A percentile compares a stretch with the other conserved stretches of the same genome.
phyloP scores from a whole-genome alignment of 768 basidiomycete genomes.

The Phanerochaete carnosa region DNA sequence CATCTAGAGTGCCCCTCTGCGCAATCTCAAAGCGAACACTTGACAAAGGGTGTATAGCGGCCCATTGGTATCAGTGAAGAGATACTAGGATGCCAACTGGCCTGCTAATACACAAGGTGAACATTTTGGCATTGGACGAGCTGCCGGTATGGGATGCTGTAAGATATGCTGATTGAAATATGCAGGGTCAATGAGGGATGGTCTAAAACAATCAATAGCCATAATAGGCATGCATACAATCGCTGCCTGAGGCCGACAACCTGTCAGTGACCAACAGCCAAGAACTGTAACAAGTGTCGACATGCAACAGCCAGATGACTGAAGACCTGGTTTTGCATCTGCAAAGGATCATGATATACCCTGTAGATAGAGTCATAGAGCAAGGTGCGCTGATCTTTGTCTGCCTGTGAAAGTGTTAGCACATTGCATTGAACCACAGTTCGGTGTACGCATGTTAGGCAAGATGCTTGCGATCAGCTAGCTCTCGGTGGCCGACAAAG shows the following conservation, averaged over 20 bases:
- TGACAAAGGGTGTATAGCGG: too few relatives aligned
- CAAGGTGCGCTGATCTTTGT: slow-evolving; percentile 80
- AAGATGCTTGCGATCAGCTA: slow-evolving; percentile 82
- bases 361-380: slow-evolving; percentile 84
- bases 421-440: background rate
- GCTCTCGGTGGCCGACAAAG: slow-evolving; percentile 81
- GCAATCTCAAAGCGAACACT: too few relatives aligned
- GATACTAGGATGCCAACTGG: background rate
- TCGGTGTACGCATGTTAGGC: slow-evolving; percentile 52
- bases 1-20: too few relatives aligned
- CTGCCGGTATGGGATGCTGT: slow-evolving; percentile 9
- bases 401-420: slow-evolving; percentile 46
- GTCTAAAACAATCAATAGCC: slow-evolving; percentile 41
- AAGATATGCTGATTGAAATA: slow-evolving; percentile 26
- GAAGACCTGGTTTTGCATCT: slow-evolving; percentile 91
- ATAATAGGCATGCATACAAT: slow-evolving; percentile 57
- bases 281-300: slow-evolving; percentile 11
- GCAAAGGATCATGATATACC: slow-evolving; percentile 85
- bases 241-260: too few relatives aligned
- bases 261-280: too few relatives aligned
- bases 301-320: slow-evolving; percentile 85
- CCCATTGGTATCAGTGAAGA: too few relatives aligned
- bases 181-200: slow-evolving; percentile 23
- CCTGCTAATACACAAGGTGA: background rate
- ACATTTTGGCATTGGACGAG: background rate